Conservation (phyloP, 2,329 filamentous ascomycete genomes). For the Fusarium vanettenii region DNA sequence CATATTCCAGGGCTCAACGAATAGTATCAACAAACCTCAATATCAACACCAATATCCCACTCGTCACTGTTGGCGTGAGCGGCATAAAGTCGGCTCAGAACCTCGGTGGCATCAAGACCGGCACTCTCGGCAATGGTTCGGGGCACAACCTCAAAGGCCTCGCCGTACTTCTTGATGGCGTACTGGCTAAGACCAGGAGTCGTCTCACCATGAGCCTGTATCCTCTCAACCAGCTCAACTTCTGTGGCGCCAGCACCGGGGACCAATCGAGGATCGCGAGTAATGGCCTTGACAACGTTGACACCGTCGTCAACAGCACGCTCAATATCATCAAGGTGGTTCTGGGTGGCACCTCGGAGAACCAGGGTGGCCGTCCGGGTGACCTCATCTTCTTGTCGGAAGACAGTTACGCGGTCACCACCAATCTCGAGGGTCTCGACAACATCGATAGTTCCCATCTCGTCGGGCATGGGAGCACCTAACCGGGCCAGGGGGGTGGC, state of each 20-base stretch:
- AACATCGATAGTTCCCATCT: conserved; percentile 95
- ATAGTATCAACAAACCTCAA: conserved; percentile 70
- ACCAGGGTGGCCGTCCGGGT: conserved; percentile 96
- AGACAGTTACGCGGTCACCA: conserved; percentile 97
- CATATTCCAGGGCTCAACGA: background rate
- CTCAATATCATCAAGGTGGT: conserved; percentile 97
- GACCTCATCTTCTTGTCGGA: conserved; percentile 93
- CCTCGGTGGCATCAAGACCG: conserved; percentile 96
- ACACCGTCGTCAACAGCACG: conserved; percentile 97
- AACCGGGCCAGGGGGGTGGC: conserved; percentile 96
- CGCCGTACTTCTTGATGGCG: conserved; percentile 96
- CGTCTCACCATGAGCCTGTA: conserved; percentile 90
- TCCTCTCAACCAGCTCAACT: conserved; percentile 91
- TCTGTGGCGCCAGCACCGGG: conserved; percentile 95
- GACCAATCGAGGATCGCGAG: conserved; percentile 89
- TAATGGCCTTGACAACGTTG: conserved; percentile 98
- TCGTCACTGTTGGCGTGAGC: conserved; percentile 90
- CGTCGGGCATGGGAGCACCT: conserved; percentile 98
- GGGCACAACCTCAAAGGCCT: conserved; percentile 97
- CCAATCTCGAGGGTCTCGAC: conserved; percentile 98
- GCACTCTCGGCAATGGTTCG: conserved; percentile 94
- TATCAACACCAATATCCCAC: conserved; percentile 93
- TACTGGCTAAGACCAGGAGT: conserved; percentile 94
- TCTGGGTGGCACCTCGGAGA: conserved; percentile 94
- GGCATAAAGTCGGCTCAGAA: conserved; percentile 90